Conservation (phyloP, 176 grass and related monocot genomes). For the Aegilops sharonensis region DNA sequence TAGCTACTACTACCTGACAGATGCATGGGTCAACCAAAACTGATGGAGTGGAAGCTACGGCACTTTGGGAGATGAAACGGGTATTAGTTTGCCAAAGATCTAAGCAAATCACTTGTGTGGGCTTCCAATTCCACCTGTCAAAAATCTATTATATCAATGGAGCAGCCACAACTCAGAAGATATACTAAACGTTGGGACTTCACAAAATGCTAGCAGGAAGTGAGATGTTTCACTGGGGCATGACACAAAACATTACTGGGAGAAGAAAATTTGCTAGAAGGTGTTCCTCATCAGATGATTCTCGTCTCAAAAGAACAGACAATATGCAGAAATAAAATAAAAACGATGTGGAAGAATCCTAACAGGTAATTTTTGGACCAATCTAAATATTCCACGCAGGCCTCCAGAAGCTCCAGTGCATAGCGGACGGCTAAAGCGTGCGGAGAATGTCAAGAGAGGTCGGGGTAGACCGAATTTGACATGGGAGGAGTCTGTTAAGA, state of each 20-base stretch:
- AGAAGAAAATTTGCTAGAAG: not conserved
- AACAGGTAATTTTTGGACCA: not conserved
- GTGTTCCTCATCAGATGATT: not conserved
- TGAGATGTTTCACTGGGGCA: not conserved
- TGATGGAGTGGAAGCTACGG: not conserved
- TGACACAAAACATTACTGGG: not conserved
- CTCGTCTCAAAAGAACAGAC: not conserved
- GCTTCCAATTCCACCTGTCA: not conserved
- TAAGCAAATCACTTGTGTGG: not conserved
- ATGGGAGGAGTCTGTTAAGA: too few species aligned
- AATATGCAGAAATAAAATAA: not conserved
- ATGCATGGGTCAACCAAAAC: not conserved
- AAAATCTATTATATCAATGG: not conserved
- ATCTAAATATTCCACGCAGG: not conserved
- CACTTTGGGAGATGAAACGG: not conserved
- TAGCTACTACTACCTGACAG: not conserved
- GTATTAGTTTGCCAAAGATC: not conserved
- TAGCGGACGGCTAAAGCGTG: too few species aligned
- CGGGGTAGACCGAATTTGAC: too few species aligned
- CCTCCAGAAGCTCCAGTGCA: too few species aligned
- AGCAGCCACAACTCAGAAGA: constrained; percentile 3
- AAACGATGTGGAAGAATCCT: not conserved
- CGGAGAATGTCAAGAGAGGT: too few species aligned
- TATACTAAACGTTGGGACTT: not conserved
- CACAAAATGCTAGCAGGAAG: not conserved